Percentiles rank a stretch among this genome's conserved stretches.
These are phyloP conservation scores for Chlorophyllum brunneum DNA, from an alignment of 768 basidiomycete species.

Conservation along the genomic window DNA sequence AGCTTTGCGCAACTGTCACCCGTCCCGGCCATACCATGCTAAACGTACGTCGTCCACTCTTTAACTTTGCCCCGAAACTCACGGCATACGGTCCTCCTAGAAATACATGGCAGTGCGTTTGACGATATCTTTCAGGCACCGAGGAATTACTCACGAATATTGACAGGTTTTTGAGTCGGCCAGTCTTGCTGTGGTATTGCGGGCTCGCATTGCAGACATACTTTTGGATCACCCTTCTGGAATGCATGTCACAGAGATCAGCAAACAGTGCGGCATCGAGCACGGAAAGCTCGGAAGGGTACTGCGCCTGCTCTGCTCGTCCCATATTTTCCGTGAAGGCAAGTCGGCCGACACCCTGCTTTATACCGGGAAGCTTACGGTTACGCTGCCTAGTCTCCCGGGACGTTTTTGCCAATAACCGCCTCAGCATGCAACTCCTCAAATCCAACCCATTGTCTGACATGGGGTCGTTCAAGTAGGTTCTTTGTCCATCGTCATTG, in stretches of 20 bases:
- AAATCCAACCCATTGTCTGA: conserved; percentile 22
- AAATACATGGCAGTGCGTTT: conserved; percentile 14
- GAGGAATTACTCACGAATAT: not conserved
- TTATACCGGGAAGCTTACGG: conserved; percentile 9
- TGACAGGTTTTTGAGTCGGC: conserved; percentile 19
- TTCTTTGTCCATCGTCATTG: not conserved
- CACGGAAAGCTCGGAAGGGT: conserved; percentile 28
- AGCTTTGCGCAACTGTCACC: conserved; percentile 21
- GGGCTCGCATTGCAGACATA: conserved; percentile 24
- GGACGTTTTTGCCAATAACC: conserved; percentile 39
- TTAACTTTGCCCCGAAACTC: not conserved
- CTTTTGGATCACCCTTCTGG: conserved; percentile 26
- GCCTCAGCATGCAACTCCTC: conserved; percentile 30
- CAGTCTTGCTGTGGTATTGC: conserved; percentile 19
- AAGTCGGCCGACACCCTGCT: not conserved
- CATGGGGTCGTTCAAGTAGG: conserved; percentile 23
- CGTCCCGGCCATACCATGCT: conserved; percentile 22
- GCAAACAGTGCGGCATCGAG: conserved; percentile 21
- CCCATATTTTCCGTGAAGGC: conserved; percentile 35
- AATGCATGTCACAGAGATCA: conserved; percentile 23
- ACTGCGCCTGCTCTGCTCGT: conserved; percentile 27
- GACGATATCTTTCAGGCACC: too few relatives aligned
- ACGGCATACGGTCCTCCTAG: not conserved
- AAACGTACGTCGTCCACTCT: conserved; percentile 18
- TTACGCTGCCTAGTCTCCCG: conserved; percentile 29